phyloP scores from a whole-genome alignment of 495 filamentous ascomycete species.

The Polyplosphaeria fusca region DNA sequence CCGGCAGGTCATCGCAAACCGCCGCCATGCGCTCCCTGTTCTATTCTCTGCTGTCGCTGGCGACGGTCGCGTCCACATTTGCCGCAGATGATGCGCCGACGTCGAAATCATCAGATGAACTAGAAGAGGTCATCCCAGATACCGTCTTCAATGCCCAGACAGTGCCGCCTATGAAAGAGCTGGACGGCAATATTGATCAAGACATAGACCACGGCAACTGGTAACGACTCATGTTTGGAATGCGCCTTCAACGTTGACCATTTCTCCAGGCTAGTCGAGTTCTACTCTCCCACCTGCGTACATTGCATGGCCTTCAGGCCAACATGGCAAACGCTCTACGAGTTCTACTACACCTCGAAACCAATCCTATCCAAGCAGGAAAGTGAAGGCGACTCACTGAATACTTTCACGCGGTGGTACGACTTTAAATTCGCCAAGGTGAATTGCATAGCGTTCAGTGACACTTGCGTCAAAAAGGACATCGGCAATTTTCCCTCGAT shows the following conservation, averaged over 20 bases:
- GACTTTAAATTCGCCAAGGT: slow-evolving; percentile 83
- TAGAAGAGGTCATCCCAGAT: slow-evolving; percentile 16
- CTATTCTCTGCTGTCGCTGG: slow-evolving; percentile 30
- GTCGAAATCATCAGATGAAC: slow-evolving; percentile 7
- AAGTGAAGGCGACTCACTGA: slow-evolving; percentile 48
- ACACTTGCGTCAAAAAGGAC: slow-evolving; percentile 64
- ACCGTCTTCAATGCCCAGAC: slow-evolving; percentile 78
- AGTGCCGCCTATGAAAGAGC: slow-evolving; percentile 70
- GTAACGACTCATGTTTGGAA: slow-evolving; percentile 35
- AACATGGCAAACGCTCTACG: slow-evolving; percentile 87
- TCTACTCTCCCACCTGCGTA: slow-evolving; percentile 70
- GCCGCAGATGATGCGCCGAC: slow-evolving; percentile 9
- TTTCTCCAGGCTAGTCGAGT: slow-evolving; percentile 63
- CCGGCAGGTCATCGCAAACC: background rate
- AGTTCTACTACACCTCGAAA: slow-evolving; percentile 94
- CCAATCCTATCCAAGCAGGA: slow-evolving; percentile 51
- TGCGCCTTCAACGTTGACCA: background rate
- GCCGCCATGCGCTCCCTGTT: slow-evolving; percentile 30
- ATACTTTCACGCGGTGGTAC: slow-evolving; percentile 71
- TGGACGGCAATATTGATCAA: slow-evolving; percentile 56
- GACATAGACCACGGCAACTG: slow-evolving; percentile 63
- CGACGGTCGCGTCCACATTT: slow-evolving; percentile 16
- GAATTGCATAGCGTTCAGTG: slow-evolving; percentile 77
- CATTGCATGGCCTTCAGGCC: slow-evolving; percentile 83
- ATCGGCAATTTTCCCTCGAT: slow-evolving; percentile 71